These are phyloP conservation scores for Naganishia liquefaciens DNA, from an alignment of 1,284 basidiomycete genomes.

Conservation along the genomic window DNA sequence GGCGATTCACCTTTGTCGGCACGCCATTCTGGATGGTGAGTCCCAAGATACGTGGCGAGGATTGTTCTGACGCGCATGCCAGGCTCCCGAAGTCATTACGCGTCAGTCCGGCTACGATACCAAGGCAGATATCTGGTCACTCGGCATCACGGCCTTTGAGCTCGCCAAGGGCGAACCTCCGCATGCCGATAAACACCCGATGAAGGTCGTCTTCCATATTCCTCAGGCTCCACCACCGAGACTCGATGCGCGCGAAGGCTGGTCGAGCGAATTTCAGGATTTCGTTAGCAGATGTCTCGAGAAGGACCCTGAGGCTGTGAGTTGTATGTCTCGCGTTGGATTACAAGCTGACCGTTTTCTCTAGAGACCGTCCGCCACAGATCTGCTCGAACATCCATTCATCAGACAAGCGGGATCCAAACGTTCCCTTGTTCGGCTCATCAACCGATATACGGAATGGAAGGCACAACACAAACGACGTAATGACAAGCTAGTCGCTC, in stretches of 20 bases:
- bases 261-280: constrained; percentile 84
- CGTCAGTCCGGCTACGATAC: constrained; percentile 84
- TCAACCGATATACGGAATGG: constrained; percentile 75
- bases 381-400: constrained; percentile 88
- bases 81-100: constrained; percentile 92
- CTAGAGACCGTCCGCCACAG: constrained; percentile 84
- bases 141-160: constrained; percentile 93
- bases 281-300: constrained; percentile 89
- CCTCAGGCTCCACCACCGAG: constrained; percentile 84
- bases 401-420: constrained; percentile 81
- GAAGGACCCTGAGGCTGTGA: constrained; percentile 79
- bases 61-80: not conserved
- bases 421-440: constrained; percentile 77
- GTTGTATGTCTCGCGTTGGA: constrained; percentile 42
- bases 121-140: constrained; percentile 94
- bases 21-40: constrained; percentile 78
- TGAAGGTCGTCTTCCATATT: constrained; percentile 88
- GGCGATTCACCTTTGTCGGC: constrained; percentile 90
- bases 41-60: not conserved
- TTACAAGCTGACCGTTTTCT: constrained; percentile 29
- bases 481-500: constrained; percentile 59
- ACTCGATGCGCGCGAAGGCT: constrained; percentile 71
- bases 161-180: constrained; percentile 94
- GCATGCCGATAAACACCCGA: constrained; percentile 79
- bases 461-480: constrained; percentile 54